Evolutionary conservation across 768 basidiomycete genomes (phyloP).

Genomic region (Amanita fuliginea): DNA sequence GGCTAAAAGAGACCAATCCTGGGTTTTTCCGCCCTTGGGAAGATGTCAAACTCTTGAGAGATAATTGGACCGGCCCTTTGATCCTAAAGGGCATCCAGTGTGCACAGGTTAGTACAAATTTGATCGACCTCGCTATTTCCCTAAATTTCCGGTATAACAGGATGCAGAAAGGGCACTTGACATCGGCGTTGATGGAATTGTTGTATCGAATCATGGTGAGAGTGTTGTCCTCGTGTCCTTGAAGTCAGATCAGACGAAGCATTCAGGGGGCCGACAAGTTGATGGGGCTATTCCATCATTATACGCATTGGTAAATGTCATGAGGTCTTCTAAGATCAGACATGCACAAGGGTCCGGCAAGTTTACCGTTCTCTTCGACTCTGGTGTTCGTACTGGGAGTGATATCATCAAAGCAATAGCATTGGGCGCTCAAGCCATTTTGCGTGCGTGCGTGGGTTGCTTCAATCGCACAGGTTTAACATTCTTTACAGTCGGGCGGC

Average conservation of each 20-base stretch:
- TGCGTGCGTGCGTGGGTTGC: constrained; percentile 34
- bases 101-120: constrained; percentile 31
- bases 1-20: constrained; percentile 53
- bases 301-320: constrained; percentile 59
- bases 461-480: background rate
- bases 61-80: constrained; percentile 71
- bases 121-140: background rate
- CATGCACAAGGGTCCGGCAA: constrained; percentile 48
- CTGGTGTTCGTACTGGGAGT: constrained; percentile 72
- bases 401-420: constrained; percentile 83
- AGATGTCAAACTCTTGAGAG: constrained; percentile 52
- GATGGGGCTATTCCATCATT: constrained; percentile 73
- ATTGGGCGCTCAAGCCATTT: constrained; percentile 73
- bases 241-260: background rate
- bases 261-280: constrained; percentile 56
- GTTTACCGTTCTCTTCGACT: constrained; percentile 66
- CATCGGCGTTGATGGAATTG: constrained; percentile 54
- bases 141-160: constrained; percentile 11
- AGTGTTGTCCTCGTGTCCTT: background rate
- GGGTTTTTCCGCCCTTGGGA: constrained; percentile 62
- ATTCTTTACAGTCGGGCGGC: constrained; percentile 47
- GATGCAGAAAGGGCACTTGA: constrained; percentile 66
- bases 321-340: constrained; percentile 45
- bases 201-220: constrained; percentile 75
- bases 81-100: constrained; percentile 71